A percentile compares a stretch with the other conserved stretches of the same genome.
Conservation (phyloP, 495 filamentous ascomycete species). For the Hypoxylon crocopeplum region DNA sequence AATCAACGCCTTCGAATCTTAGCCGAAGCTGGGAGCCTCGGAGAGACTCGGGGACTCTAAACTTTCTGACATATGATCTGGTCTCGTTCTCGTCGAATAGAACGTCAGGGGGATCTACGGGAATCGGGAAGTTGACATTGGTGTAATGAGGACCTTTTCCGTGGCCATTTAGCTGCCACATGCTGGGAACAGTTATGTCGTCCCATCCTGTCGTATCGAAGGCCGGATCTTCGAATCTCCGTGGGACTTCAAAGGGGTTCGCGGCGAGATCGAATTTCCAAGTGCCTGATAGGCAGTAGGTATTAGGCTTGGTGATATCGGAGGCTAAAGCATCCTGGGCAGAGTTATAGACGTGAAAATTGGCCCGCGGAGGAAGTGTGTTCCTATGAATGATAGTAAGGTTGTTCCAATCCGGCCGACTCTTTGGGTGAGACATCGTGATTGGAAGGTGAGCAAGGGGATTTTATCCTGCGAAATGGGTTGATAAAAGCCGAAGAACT, state of each 20-base stretch:
- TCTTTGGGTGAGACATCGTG: slow-evolving; percentile 21
- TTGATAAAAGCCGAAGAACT: no score
- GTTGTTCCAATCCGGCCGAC: slow-evolving; percentile 55
- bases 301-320: slow-evolving; percentile 37
- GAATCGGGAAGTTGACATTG: slow-evolving; percentile 66
- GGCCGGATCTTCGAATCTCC: slow-evolving; percentile 37
- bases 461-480: no score
- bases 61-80: slow-evolving; percentile 64
- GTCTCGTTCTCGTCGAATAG: slow-evolving; percentile 65
- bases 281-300: slow-evolving; percentile 56
- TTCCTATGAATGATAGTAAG: slow-evolving; percentile 56
- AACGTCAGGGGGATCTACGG: slow-evolving; percentile 63
- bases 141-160: slow-evolving; percentile 65
- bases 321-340: slow-evolving; percentile 37
- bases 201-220: slow-evolving; percentile 49
- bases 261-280: slow-evolving; percentile 66
- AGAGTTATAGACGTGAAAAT: slow-evolving; percentile 52
- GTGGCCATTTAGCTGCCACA: slow-evolving; percentile 72
- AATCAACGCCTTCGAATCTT: slow-evolving; percentile 72
- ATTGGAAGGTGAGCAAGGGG: not conserved
- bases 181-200: slow-evolving; percentile 64
- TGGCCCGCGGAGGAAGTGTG: slow-evolving; percentile 57
- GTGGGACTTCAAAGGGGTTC: slow-evolving; percentile 56
- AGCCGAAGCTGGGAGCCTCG: slow-evolving; percentile 57
- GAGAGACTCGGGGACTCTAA: slow-evolving; percentile 53